phyloP scores from a whole-genome alignment of 805 yeast species.

The Allodekkera sacchari region DNA sequence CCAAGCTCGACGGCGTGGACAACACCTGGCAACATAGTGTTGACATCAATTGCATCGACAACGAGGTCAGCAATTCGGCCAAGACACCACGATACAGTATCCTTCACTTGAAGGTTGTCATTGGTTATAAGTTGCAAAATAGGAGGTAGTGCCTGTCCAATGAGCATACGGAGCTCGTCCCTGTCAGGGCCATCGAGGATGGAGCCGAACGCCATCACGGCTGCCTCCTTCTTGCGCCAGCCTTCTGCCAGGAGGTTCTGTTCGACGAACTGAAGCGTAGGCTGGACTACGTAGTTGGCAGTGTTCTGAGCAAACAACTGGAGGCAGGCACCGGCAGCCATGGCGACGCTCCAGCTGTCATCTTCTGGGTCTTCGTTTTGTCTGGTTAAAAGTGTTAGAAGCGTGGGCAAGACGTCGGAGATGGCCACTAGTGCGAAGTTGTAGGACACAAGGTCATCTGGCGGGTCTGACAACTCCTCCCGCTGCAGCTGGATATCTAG shows the following conservation, averaged over 20 bases:
- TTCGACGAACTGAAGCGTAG: slow-evolving; percentile 78
- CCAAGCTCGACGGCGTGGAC: slow-evolving; percentile 71
- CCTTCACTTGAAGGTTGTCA: slow-evolving; percentile 76
- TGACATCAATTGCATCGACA: slow-evolving; percentile 63
- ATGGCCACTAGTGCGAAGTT: slow-evolving; percentile 84
- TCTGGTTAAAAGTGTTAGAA: slow-evolving; percentile 68
- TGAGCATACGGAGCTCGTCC: slow-evolving; percentile 54
- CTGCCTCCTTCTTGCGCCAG: slow-evolving; percentile 94
- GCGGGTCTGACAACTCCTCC: slow-evolving; percentile 49
- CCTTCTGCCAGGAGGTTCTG: slow-evolving; percentile 48
- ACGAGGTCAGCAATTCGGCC: slow-evolving; percentile 92
- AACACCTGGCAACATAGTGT: slow-evolving; percentile 59
- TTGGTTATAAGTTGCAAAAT: slow-evolving; percentile 70
- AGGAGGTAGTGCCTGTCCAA: slow-evolving; percentile 77
- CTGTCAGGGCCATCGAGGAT: slow-evolving; percentile 90
- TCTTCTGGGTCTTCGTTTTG: slow-evolving; percentile 92
- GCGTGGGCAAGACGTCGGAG: slow-evolving; percentile 78
- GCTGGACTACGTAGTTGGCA: slow-evolving; percentile 77
- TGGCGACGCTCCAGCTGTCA: slow-evolving; percentile 95
- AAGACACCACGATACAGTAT: slow-evolving; percentile 97
- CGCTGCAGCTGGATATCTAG: slow-evolving; percentile 66
- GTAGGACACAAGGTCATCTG: slow-evolving; percentile 43
- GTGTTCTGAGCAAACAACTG: slow-evolving; percentile 90
- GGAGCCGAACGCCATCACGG: slow-evolving; percentile 98
- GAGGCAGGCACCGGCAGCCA: slow-evolving; percentile 98